Evolutionary conservation across 129 eudicot species (phyloP).

Genomic region (Artemisia argyi): DNA sequence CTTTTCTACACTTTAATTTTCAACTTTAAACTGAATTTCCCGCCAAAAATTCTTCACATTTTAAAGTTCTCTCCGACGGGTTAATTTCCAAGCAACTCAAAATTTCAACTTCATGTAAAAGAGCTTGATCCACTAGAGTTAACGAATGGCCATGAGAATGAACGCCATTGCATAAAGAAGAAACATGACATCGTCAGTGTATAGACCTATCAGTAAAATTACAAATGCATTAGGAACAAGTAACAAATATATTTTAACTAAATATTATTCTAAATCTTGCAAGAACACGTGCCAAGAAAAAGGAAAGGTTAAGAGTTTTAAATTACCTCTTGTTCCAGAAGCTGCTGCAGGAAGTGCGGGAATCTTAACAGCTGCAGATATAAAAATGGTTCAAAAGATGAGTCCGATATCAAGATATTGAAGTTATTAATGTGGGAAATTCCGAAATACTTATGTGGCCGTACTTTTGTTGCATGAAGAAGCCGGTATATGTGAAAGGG

Average conservation of each 20-base stretch:
- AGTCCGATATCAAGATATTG: slow-evolving; percentile 2
- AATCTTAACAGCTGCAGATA: slow-evolving; percentile 71
- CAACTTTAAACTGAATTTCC: slow-evolving; percentile 24
- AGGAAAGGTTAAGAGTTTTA: not conserved
- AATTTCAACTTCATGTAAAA: slow-evolving; percentile 22
- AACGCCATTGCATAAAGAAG: slow-evolving; percentile 24
- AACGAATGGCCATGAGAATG: slow-evolving; percentile 23
- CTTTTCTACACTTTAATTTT: slow-evolving; percentile 14
- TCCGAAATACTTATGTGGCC: slow-evolving; percentile 8
- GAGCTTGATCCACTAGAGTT: slow-evolving; percentile 19
- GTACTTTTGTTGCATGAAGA: slow-evolving; percentile 92
- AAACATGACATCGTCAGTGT: slow-evolving; percentile 27
- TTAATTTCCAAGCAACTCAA: slow-evolving; percentile 25
- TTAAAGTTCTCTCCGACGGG: not conserved
- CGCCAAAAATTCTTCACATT: slow-evolving; percentile 14
- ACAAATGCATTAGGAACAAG: not conserved
- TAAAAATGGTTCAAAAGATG: slow-evolving; percentile 10
- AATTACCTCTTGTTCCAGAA: slow-evolving; percentile 73
- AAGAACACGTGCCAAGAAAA: not conserved
- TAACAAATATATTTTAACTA: not conserved
- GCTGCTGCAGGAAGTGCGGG: slow-evolving; percentile 99
- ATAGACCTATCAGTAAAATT: slow-evolving; percentile 24
- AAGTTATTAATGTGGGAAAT: not conserved
- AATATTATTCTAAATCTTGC: not conserved
- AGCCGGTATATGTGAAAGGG: slow-evolving; percentile 61